Conservation (phyloP, 1,284 basidiomycete species). For the Lentinus polychrous region DNA sequence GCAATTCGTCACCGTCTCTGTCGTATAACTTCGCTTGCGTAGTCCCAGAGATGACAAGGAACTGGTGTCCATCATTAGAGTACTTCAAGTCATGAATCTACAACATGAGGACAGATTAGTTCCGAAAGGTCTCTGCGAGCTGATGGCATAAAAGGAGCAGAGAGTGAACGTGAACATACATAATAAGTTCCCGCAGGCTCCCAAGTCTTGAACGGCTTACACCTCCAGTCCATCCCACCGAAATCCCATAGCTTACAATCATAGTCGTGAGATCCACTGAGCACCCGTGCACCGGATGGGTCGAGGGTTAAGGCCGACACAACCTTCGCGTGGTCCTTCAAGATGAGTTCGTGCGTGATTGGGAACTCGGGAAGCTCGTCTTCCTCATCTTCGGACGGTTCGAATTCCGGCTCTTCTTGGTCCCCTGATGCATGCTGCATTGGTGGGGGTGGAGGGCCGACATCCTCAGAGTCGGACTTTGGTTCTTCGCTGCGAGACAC, state of each 20-base stretch:
- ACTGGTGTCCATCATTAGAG: constrained; percentile 78
- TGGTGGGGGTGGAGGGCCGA: constrained; percentile 22
- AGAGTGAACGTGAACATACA: constrained; percentile 41
- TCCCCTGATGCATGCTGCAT: constrained; percentile 1
- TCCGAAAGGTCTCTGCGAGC: constrained; percentile 2
- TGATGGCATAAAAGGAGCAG: background rate
- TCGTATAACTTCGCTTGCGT: constrained; percentile 85
- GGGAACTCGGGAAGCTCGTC: constrained; percentile 56
- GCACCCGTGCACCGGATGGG: constrained; percentile 85
- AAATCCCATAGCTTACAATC: constrained; percentile 99
- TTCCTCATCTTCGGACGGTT: constrained; percentile 45
- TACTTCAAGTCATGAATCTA: constrained; percentile 88
- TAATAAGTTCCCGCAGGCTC: constrained; percentile 92
- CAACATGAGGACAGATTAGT: constrained; percentile 8
- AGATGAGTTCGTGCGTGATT: constrained; percentile 78
- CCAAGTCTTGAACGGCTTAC: constrained; percentile 93
- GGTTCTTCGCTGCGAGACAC: constrained; percentile 14
- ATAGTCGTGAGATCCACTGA: constrained; percentile 94
- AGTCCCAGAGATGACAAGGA: constrained; percentile 86
- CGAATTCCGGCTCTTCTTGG: constrained; percentile 56
- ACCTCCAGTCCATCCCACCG: constrained; percentile 89
- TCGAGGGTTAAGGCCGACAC: constrained; percentile 90
- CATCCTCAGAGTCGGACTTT: constrained; percentile 31
- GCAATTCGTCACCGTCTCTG: constrained; percentile 87
- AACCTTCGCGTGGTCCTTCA: constrained; percentile 95